phyloP scores from a whole-genome alignment of 352 stramenopile genomes.

The Globisporangium paddicum region DNA sequence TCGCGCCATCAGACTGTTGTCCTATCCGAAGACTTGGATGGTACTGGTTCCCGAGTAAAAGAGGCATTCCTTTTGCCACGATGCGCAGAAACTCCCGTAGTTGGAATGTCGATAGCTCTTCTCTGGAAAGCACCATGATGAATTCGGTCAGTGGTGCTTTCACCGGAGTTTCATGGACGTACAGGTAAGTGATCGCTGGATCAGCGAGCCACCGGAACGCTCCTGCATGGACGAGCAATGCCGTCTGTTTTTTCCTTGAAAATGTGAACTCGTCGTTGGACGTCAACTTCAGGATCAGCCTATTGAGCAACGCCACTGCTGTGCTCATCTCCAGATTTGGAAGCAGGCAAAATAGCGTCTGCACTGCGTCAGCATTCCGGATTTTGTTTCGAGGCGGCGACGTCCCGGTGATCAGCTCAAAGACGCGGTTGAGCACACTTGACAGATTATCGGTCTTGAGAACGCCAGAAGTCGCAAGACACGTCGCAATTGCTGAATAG shows the following conservation, averaged over 20 bases:
- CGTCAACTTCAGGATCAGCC: conserved; percentile 42
- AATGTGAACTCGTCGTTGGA: conserved; percentile 34
- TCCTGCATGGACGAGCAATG: conserved; percentile 42
- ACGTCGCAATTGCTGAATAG: conserved; percentile 51
- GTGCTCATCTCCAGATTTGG: conserved; percentile 25
- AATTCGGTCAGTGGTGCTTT: conserved; percentile 30
- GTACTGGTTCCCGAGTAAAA: conserved; percentile 25
- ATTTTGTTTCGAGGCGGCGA: conserved; percentile 40
- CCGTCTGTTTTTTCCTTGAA: conserved; percentile 46
- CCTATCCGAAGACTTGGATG: background rate
- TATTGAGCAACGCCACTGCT: conserved; percentile 25
- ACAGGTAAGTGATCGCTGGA: conserved; percentile 25
- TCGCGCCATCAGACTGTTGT: background rate
- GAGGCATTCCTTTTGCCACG: conserved; percentile 48
- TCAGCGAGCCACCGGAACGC: conserved; percentile 54
- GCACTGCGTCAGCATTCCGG: conserved; percentile 46
- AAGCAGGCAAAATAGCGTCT: conserved; percentile 47
- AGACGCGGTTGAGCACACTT: conserved; percentile 42
- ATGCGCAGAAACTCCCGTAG: conserved; percentile 52
- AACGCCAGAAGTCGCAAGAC: conserved; percentile 45
- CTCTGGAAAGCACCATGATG: conserved; percentile 35
- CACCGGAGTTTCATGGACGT: conserved; percentile 31
- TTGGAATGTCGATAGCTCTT: conserved; percentile 44
- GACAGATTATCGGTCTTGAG: conserved; percentile 30
- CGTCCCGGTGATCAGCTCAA: conserved; percentile 50